These are phyloP conservation scores for Aspergillus bridgeri DNA, from an alignment of 495 filamentous ascomycete species.

Conservation along the genomic window DNA sequence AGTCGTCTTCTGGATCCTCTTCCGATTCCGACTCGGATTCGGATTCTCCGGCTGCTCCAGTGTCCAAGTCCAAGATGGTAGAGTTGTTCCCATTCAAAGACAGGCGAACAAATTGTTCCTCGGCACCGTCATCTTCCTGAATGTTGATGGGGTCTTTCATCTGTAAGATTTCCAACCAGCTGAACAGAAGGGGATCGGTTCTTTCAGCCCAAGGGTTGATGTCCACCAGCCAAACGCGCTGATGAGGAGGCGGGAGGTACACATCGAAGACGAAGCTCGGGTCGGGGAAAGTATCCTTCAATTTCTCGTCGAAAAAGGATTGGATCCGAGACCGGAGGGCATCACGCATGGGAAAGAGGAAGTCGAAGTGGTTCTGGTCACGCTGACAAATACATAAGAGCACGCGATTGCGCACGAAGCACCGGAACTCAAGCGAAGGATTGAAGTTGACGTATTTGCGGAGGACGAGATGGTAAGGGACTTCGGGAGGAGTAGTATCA, in stretches of 20 bases:
- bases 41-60: slow-evolving; percentile 22
- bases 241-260: slow-evolving; percentile 77
- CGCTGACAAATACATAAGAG: slow-evolving; percentile 85
- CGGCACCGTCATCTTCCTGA: slow-evolving; percentile 28
- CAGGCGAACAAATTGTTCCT: slow-evolving; percentile 39
- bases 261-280: slow-evolving; percentile 82
- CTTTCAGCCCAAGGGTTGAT: slow-evolving; percentile 92
- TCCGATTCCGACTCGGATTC: slow-evolving; percentile 24
- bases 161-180: slow-evolving; percentile 81
- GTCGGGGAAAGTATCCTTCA: slow-evolving; percentile 79
- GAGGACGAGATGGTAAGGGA: slow-evolving; percentile 70
- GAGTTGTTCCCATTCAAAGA: slow-evolving; percentile 31
- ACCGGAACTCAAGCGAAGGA: slow-evolving; percentile 88
- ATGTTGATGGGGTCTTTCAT: slow-evolving; percentile 54
- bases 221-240: slow-evolving; percentile 81
- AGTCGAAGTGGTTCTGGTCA: slow-evolving; percentile 85
- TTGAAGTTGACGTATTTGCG: slow-evolving; percentile 85
- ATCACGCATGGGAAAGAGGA: slow-evolving; percentile 63
- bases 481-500: slow-evolving; percentile 28
- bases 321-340: slow-evolving; percentile 59
- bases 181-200: slow-evolving; percentile 86
- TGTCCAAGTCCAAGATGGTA: slow-evolving; percentile 2
- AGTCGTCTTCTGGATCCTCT: slow-evolving; percentile 42
- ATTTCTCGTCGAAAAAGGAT: slow-evolving; percentile 67
- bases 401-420: slow-evolving; percentile 77